Evolutionary conservation across 2,329 filamentous ascomycete species (phyloP), one percentile per base, ranked within the genome.

Genomic region (Aspergillus neoniger): DNA sequence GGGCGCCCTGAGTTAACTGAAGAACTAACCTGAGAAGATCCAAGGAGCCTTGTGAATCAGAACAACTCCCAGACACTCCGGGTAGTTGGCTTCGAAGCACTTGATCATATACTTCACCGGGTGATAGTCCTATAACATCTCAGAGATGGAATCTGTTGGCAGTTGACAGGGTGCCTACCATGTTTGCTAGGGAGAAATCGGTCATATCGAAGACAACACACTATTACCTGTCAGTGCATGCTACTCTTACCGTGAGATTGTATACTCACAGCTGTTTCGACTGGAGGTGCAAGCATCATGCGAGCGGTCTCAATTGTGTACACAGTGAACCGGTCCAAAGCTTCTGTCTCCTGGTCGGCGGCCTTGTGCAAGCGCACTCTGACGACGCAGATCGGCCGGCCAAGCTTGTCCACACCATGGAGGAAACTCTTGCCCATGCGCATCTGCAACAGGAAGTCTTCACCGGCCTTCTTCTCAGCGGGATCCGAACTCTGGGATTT

Each of bases 81-180:
- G 95, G 70, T 98, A 99, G 75, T 99, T 98, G 62, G 95, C 95
- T 80, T 99, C 95, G 73, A 99, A 99, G 76, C 93, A 96, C 77
- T 96, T 96, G 77, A 99, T 97, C 90, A 99, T 97, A 79, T 98
- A 99, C 72, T 96, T 99, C 59, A 99, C 91, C 1, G 95, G 94
- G 0, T 91, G 86, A 75, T 98, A 98, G 76, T 99, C 95, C 87
- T 89, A 59, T 12, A 12, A 21, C 19, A 28, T 48, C 4, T 64
- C 58, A 63, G 39, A 25, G 30, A 41, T 8, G 28, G 23, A 8
- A 2, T n/a, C 6, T 21, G 9, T 17, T 14, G 28, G 15, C 49
- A 38, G 25, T 21, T 12, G n/a, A 14, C 17, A 15, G 15, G 9
- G 30, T 12, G 25, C 80, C 72, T 78, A 88, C 87, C 95, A 99